Base-by-base conservation (phyloP, 148 eudicot genomes). In the Simmondsia chinensis region DNA sequence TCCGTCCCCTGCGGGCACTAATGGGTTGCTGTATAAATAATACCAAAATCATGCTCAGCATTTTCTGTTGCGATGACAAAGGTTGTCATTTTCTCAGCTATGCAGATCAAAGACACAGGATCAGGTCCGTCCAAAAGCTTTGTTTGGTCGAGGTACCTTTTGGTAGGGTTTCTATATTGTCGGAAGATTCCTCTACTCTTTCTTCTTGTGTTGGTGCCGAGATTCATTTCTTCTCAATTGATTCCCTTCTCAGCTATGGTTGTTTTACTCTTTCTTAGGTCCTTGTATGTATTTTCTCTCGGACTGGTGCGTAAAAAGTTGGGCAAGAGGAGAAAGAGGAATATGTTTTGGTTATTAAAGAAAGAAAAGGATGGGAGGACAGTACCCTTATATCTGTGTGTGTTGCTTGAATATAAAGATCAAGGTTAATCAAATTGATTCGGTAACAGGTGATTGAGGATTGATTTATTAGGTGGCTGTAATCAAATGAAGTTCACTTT, bases 61-160 rank as follows among this genome's bases (percentile, higher is more conserved):
- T 91, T 91, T 76, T 86, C 64, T 52, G 89, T 86, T 46, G 79
- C 81, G 34, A 79, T 74, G 75, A 74, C 72, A 12, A 68, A 56
- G 61, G 96, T 85, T 6, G 64, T 77, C 12, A 30, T 79, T 12
- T 63, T 35, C 27, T 50, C 75, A 5, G 83, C 88, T 3, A 72
- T 65, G 59, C 82, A 76, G 55, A 55, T 61, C 30, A 70, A 80
- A 46, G 72, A 66, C 21, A 64, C 51, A 39, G 61, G 59, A 46
- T 47, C 48, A 36, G 74, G 57, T 27, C 19, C 43, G 10, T 76
- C 81, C 68, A 69, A 44, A 85, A 73, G 33, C 36, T 63, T 58
- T 67, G 96, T 65, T 29, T 91, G 29, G 64, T 74, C 28, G 77
- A 91, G 52, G 74, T 86, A 33, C 47, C 48, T 3, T 39, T 82